phyloP scores from a whole-genome alignment of 345 rosid genomes.

The Eutrema heterophyllum region DNA sequence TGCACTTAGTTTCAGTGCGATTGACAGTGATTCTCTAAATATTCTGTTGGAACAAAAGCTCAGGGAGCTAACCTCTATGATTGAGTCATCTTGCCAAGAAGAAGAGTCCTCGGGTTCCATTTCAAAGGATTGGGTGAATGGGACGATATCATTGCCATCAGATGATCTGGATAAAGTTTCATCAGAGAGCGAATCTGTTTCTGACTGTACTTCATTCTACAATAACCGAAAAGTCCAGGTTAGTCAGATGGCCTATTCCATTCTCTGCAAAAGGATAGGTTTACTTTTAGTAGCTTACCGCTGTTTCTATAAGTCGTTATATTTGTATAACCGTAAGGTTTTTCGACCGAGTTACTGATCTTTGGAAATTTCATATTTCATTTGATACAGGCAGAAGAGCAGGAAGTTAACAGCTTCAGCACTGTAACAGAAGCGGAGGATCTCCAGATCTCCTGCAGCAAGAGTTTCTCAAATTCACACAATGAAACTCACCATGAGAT shows the following conservation, averaged over 20 bases:
- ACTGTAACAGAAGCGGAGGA: constrained; percentile 31
- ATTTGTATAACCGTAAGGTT: not conserved
- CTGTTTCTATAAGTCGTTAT: not conserved
- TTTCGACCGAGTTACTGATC: not conserved
- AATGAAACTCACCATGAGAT: constrained; percentile 18
- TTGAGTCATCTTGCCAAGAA: constrained; percentile 51
- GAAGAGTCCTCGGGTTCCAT: constrained; percentile 37
- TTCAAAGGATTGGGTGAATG: constrained; percentile 34
- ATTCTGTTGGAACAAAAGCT: constrained; percentile 76
- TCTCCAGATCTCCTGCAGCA: constrained; percentile 25
- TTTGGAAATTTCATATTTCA: not conserved
- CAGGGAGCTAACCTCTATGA: constrained; percentile 54
- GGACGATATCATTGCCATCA: constrained; percentile 26
- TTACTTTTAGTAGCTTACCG: constrained; percentile 5
- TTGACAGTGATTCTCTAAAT: constrained; percentile 53
- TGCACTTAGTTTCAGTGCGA: constrained; percentile 25
- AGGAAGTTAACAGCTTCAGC: constrained; percentile 37
- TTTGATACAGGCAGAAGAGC: constrained; percentile 36
- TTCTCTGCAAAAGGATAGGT: not conserved
- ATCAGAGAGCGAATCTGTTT: constrained; percentile 31
- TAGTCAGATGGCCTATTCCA: not conserved
- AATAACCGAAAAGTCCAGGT: constrained; percentile 54
- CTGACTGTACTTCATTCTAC: constrained; percentile 38
- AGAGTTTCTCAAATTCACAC: constrained; percentile 33
- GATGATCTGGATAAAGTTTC: constrained; percentile 34